These are phyloP conservation scores for Leptographium lundbergii DNA, from an alignment of 2,329 filamentous ascomycete species.

Conservation along the genomic window DNA sequence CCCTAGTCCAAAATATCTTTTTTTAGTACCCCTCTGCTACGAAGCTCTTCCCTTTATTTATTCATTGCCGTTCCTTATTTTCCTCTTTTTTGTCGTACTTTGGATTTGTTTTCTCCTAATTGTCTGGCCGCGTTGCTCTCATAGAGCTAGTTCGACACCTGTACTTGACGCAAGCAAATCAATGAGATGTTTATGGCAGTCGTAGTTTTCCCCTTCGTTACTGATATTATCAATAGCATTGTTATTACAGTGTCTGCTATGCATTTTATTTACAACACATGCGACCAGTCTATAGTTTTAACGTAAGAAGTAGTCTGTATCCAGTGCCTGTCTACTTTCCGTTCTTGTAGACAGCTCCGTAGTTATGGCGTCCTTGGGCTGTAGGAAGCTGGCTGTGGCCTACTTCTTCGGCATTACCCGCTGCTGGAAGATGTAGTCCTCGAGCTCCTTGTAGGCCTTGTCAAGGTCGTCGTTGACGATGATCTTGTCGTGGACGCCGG, in stretches of 20 bases:
- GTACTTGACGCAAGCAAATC: constrained; percentile 12
- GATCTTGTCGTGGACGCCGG: constrained; percentile 39
- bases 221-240: neutral
- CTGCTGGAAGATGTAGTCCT: constrained; percentile 32
- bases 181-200: neutral
- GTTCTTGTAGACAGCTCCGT: neutral
- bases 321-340: neutral
- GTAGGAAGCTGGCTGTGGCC: neutral
- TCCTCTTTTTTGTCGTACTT: neutral
- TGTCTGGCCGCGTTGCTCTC: neutral
- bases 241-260: neutral
- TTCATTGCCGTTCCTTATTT: neutral
- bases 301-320: neutral
- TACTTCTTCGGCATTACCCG: neutral
- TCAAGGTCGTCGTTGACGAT: constrained; percentile 29
- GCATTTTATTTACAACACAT: neutral
- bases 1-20: constrained; percentile 23
- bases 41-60: neutral
- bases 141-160: neutral
- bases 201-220: neutral
- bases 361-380: neutral
- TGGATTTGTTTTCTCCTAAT: neutral
- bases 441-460: constrained; percentile 38
- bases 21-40: constrained; percentile 26
- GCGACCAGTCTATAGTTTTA: neutral